Conservation (phyloP, 768 basidiomycete genomes). For the Lentinula lateritia region DNA sequence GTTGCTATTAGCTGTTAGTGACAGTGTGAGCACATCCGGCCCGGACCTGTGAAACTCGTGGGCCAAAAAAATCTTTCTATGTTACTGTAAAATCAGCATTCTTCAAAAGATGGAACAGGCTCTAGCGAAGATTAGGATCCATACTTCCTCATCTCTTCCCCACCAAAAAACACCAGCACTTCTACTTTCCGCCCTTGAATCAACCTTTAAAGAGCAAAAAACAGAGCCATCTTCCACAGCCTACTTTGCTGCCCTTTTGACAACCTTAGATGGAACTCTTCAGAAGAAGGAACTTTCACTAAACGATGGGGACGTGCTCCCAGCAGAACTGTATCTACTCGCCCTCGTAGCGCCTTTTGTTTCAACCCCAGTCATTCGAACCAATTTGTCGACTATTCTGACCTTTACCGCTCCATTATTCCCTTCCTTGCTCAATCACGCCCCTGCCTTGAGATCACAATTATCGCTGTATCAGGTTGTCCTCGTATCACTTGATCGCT, state of each 20-base stretch:
- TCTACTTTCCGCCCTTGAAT: constrained; percentile 80
- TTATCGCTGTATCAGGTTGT: constrained; percentile 69
- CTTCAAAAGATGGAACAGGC: constrained; percentile 50
- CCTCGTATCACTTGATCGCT: constrained; percentile 63
- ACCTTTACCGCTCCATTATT: constrained; percentile 77
- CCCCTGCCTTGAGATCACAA: constrained; percentile 84
- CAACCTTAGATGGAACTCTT: constrained; percentile 75
- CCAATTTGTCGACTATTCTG: constrained; percentile 67
- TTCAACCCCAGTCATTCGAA: constrained; percentile 70
- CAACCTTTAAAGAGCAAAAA: constrained; percentile 65
- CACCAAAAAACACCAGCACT: constrained; percentile 90
- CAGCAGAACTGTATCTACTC: constrained; percentile 81
- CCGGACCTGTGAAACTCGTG: not conserved
- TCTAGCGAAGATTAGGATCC: constrained; percentile 81
- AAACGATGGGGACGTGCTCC: constrained; percentile 70
- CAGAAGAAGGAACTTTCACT: constrained; percentile 47
- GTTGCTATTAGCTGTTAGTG: too few relatives aligned
- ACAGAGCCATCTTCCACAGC: constrained; percentile 75
- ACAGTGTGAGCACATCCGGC: not conserved
- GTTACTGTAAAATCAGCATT: too few relatives aligned
- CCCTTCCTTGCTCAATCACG: constrained; percentile 54
- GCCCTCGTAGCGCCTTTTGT: constrained; percentile 76
- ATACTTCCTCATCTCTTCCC: constrained; percentile 71
- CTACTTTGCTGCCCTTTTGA: constrained; percentile 90
- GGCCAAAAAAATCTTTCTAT: not conserved